Evolutionary conservation across 139 green algal genomes (phyloP).

Genomic region (Mychonastes homosphaera): DNA sequence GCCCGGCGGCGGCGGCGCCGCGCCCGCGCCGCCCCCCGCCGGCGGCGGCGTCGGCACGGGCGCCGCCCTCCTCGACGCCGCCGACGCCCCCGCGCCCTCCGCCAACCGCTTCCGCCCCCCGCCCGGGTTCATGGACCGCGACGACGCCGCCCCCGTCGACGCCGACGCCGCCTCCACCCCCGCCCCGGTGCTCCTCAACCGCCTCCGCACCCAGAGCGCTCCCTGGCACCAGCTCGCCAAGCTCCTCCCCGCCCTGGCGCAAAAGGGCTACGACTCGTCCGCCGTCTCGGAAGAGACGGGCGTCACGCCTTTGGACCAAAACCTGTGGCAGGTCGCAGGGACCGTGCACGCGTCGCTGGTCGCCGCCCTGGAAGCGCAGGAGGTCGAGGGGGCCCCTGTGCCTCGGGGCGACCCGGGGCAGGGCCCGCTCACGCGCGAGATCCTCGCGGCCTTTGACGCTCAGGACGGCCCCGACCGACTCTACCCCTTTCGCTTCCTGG

Average conservation of each 20-base stretch:
- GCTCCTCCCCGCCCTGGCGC: conserved; percentile 42
- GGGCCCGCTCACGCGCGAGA: too few species aligned
- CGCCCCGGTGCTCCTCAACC: conserved; percentile 36
- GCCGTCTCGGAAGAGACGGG: conserved; percentile 51
- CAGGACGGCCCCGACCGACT: too few species aligned
- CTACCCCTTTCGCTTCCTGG: conserved; percentile 58
- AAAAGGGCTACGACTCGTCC: conserved; percentile 35
- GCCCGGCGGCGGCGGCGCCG: not conserved
- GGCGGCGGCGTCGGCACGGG: not conserved
- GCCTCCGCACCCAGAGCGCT: conserved; percentile 29
- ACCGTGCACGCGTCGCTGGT: conserved; percentile 58
- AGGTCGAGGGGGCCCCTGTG: not conserved
- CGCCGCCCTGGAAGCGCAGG: not conserved
- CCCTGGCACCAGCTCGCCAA: conserved; percentile 66
- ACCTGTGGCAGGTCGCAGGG: conserved; percentile 42
- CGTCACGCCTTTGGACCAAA: conserved; percentile 52
- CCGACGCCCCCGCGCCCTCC: not conserved
- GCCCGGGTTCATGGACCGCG: conserved; percentile 76
- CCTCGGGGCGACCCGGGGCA: not conserved
- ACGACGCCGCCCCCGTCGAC: conserved; percentile 10
- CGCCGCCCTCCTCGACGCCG: not conserved
- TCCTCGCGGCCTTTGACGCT: too few species aligned
- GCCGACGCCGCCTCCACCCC: not conserved
- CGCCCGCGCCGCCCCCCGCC: not conserved
- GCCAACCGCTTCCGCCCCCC: conserved; percentile 48